These are phyloP conservation scores for Gracilaria caudata DNA, from an alignment of 23 red algal genomes.

Conservation along the genomic window DNA sequence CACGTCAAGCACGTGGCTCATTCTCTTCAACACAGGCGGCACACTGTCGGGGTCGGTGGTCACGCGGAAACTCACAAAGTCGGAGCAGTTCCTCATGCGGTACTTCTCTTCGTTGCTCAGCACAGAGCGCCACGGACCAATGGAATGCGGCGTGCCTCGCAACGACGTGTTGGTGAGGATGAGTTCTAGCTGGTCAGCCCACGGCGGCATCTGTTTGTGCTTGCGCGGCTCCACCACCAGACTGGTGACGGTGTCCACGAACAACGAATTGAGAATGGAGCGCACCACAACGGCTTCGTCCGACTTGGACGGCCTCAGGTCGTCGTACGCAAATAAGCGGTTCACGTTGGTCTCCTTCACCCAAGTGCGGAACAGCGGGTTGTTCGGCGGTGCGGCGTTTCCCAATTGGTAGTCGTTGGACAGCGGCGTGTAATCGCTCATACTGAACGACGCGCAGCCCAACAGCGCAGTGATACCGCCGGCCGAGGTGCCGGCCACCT, in stretches of 20 bases:
- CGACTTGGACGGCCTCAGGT: not conserved
- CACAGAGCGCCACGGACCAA: not conserved
- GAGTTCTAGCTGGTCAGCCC: slow-evolving; percentile 14
- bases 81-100: slow-evolving; percentile 12
- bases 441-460: not conserved
- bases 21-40: not conserved
- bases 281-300: not conserved
- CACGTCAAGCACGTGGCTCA: slow-evolving; percentile 7
- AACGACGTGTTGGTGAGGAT: not conserved
- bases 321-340: not conserved
- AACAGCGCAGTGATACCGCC: slow-evolving; percentile 36
- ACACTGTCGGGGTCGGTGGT: not conserved
- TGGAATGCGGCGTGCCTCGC: not conserved
- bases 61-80: not conserved
- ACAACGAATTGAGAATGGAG: slow-evolving; percentile 14
- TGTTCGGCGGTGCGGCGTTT: not conserved
- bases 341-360: not conserved
- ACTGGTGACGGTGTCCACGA: not conserved
- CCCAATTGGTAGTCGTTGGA: not conserved
- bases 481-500: slow-evolving; percentile 17
- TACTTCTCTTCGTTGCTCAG: not conserved
- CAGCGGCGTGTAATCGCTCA: not conserved
- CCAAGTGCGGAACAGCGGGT: slow-evolving; percentile 15
- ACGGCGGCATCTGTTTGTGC: not conserved
- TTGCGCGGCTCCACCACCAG: not conserved